phyloP scores from a whole-genome alignment of 257 asterid genomes.

The Scutellaria baicalensis region DNA sequence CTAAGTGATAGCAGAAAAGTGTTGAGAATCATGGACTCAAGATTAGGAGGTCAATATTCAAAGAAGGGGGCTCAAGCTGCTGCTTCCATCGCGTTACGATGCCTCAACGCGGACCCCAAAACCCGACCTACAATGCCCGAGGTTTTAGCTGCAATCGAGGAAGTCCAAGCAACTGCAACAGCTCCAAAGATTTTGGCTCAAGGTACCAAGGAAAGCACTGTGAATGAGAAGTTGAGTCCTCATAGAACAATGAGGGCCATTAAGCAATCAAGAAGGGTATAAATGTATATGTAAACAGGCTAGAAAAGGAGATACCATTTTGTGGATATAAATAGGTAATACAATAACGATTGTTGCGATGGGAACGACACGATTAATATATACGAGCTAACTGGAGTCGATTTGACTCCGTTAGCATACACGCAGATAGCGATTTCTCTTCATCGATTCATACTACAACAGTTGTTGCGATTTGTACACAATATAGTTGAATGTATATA shows the following conservation, averaged over 20 bases:
- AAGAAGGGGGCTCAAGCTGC: conserved; percentile 46
- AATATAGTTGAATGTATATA: neutral
- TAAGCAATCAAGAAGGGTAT: conserved; percentile 7
- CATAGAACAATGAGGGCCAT: conserved; percentile 15
- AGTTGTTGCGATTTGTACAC: neutral
- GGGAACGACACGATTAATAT: too few relatives aligned
- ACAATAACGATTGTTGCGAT: too few relatives aligned
- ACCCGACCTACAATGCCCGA: conserved; percentile 41
- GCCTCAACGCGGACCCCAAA: conserved; percentile 35
- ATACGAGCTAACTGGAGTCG: too few relatives aligned
- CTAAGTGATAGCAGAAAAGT: conserved; percentile 38
- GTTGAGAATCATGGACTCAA: conserved; percentile 51
- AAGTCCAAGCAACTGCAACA: conserved; percentile 19
- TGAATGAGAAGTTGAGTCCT: conserved; percentile 15
- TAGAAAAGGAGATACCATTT: neutral
- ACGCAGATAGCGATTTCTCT: too few relatives aligned
- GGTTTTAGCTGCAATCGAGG: conserved; percentile 29
- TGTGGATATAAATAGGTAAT: neutral
- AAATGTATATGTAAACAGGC: neutral
- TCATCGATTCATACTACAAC: too few relatives aligned
- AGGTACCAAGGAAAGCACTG: neutral
- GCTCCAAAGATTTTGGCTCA: conserved; percentile 1
- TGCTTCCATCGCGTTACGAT: conserved; percentile 30
- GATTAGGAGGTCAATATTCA: conserved; percentile 50
- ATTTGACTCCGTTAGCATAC: too few relatives aligned